Conservation (phyloP, 2,329 filamentous ascomycete species). For the Aspergillus jensenii region DNA sequence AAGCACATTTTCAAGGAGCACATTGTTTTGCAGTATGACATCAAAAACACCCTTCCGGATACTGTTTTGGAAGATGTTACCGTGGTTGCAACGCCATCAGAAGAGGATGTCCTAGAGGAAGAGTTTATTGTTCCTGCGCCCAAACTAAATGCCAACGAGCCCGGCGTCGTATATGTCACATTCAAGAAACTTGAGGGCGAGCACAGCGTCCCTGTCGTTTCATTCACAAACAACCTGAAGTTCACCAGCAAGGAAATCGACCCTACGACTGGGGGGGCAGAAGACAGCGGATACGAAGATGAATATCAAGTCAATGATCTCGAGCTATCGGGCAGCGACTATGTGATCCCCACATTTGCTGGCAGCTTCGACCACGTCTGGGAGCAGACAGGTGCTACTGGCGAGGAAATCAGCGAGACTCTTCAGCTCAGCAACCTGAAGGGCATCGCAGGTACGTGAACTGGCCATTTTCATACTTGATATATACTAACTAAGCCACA, state of each 20-base stretch:
- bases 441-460: constrained; percentile 79
- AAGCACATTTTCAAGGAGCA: constrained; percentile 99
- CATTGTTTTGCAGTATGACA: constrained; percentile 90
- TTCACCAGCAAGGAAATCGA: constrained; percentile 99
- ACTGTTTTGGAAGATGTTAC: constrained; percentile 89
- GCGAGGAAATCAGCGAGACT: constrained; percentile 89
- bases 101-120: constrained; percentile 74
- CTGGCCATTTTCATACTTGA: not conserved
- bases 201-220: constrained; percentile 71
- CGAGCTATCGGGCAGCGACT: constrained; percentile 87
- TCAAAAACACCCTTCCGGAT: constrained; percentile 94
- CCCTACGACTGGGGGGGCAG: constrained; percentile 86
- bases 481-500: constrained; percentile 40
- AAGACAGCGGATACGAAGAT: constrained; percentile 91
- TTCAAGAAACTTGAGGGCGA: constrained; percentile 83
- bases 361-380: constrained; percentile 94
- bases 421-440: constrained; percentile 83
- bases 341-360: constrained; percentile 88
- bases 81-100: constrained; percentile 73
- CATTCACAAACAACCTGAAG: constrained; percentile 89
- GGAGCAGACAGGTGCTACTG: constrained; percentile 86
- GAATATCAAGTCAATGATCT: constrained; percentile 97
- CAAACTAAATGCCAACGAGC: constrained; percentile 77
- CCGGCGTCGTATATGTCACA: constrained; percentile 90
- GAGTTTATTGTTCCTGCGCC: constrained; percentile 91